Evolutionary conservation across 2,329 filamentous ascomycete genomes (phyloP).

Genomic region (Cadophora gregata): DNA sequence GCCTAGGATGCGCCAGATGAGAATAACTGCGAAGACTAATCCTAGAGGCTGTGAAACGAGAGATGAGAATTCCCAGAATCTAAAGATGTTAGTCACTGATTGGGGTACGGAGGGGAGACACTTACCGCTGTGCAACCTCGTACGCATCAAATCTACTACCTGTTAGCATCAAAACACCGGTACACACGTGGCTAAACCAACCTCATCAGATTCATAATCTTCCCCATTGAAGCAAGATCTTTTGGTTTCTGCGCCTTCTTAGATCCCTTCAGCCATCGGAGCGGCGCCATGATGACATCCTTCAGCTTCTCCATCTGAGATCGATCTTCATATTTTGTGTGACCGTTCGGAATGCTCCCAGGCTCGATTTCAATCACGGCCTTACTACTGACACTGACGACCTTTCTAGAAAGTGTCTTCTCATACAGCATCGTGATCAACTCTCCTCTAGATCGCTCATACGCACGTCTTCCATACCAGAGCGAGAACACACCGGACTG

Average conservation of each 20-base stretch:
- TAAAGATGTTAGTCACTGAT: slow-evolving; percentile 15
- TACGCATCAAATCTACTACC: slow-evolving; percentile 66
- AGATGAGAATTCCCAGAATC: slow-evolving; percentile 87
- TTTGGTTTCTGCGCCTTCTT: slow-evolving; percentile 46
- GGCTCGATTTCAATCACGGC: slow-evolving; percentile 25
- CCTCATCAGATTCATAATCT: slow-evolving; percentile 87
- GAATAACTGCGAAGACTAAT: slow-evolving; percentile 72
- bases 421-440: slow-evolving; percentile 86
- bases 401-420: slow-evolving; percentile 55
- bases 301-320: slow-evolving; percentile 28
- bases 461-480: slow-evolving; percentile 85
- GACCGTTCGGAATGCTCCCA: slow-evolving; percentile 25
- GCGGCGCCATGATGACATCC: slow-evolving; percentile 36
- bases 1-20: slow-evolving; percentile 81
- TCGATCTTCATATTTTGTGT: slow-evolving; percentile 17
- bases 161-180: slow-evolving; percentile 16
- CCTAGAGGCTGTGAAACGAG: slow-evolving; percentile 79
- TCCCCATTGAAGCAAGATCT: slow-evolving; percentile 80
- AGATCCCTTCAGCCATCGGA: slow-evolving; percentile 33
- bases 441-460: slow-evolving; percentile 84
- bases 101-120: background rate
- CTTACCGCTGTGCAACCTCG: slow-evolving; percentile 70
- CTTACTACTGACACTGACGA: slow-evolving; percentile 39
- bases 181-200: slow-evolving; percentile 44
- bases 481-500: slow-evolving; percentile 73